These are phyloP conservation scores for Jaltomata sinuosa DNA, from an alignment of 257 asterid species.

Conservation along the genomic window DNA sequence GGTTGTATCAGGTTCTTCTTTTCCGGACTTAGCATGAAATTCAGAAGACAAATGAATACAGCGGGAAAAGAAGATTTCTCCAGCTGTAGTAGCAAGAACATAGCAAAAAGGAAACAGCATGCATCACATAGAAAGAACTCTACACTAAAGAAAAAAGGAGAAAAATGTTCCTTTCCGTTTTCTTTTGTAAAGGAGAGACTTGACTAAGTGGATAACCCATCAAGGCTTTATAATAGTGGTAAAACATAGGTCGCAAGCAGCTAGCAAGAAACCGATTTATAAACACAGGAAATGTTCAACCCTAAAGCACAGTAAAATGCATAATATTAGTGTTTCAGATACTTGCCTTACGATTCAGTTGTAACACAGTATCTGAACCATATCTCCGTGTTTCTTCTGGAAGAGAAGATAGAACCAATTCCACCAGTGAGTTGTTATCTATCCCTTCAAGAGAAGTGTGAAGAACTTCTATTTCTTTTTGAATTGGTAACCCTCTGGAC, in stretches of 20 bases:
- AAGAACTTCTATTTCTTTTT: conserved; percentile 67
- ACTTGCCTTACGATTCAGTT: conserved; percentile 78
- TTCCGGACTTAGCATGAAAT: neutral
- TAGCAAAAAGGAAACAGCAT: neutral
- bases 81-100: neutral
- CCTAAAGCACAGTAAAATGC: neutral
- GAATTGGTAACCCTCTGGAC: conserved; percentile 78
- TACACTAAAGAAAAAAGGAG: neutral
- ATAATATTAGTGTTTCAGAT: neutral
- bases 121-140: neutral
- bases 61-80: neutral
- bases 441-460: conserved; percentile 54
- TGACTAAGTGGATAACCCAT: neutral
- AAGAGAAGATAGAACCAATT: conserved; percentile 70
- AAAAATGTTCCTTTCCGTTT: neutral
- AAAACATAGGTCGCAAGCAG: neutral
- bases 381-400: conserved; percentile 64
- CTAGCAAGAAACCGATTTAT: neutral
- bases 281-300: neutral
- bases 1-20: neutral
- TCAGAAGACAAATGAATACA: neutral
- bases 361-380: conserved; percentile 73
- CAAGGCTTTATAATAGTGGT: neutral
- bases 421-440: conserved; percentile 56
- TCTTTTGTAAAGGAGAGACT: neutral